Conservation (phyloP, 805 yeast species). For the Candida ficus region DNA sequence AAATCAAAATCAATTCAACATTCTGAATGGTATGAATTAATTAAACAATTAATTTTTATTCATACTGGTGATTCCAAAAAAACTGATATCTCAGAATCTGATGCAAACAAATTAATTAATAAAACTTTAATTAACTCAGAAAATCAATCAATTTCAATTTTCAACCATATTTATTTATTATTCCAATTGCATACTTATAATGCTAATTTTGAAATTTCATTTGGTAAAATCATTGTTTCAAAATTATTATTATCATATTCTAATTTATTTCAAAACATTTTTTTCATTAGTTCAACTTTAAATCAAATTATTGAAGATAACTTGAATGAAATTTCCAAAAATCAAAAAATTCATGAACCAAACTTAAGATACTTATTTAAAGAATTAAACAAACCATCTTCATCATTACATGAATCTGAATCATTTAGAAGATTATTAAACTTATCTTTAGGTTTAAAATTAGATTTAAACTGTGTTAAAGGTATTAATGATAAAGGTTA, state of each 20-base stretch:
- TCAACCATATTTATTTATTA: slow-evolving; percentile 11
- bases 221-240: slow-evolving; percentile 20
- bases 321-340: slow-evolving; percentile 18
- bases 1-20: slow-evolving; percentile 5
- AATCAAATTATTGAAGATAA: slow-evolving; percentile 12
- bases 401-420: slow-evolving; percentile 14
- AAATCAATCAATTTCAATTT: slow-evolving; percentile 3
- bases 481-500: slow-evolving; percentile 25
- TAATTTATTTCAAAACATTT: slow-evolving; percentile 10
- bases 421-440: slow-evolving; percentile 24
- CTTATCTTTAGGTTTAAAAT: slow-evolving; percentile 11
- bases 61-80: slow-evolving; percentile 16
- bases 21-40: slow-evolving; percentile 21
- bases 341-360: slow-evolving; percentile 18
- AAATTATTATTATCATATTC: slow-evolving; percentile 20
- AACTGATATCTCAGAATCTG: slow-evolving; percentile 15
- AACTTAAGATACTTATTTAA: slow-evolving; percentile 23
- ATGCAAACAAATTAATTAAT: slow-evolving; percentile 15
- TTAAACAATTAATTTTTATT: slow-evolving; percentile 22
- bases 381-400: slow-evolving; percentile 15
- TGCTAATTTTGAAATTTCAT: slow-evolving; percentile 21
- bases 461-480: slow-evolving; percentile 18
- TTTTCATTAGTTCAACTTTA: slow-evolving; percentile 11
- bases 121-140: slow-evolving; percentile 8
- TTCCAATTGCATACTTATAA: slow-evolving; percentile 17